These are phyloP conservation scores for Wickerhamiella dianesei DNA, from an alignment of 805 yeast species.

Conservation along the genomic window DNA sequence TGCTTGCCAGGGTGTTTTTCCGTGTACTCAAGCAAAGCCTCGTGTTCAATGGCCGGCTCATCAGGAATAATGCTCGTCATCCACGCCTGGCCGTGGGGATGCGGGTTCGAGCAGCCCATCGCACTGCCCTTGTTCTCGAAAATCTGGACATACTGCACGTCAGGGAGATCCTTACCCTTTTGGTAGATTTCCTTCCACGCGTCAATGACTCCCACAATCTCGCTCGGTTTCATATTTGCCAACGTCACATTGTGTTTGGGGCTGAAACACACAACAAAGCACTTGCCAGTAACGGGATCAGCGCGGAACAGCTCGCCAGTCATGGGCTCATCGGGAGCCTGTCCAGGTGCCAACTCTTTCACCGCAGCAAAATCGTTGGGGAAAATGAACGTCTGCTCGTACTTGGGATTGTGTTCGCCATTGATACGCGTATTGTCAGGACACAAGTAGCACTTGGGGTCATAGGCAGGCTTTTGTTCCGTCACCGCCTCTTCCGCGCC, in stretches of 20 bases:
- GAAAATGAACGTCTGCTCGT: slow-evolving; percentile 44
- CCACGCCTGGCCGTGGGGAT: slow-evolving; percentile 79
- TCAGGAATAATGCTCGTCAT: slow-evolving; percentile 50
- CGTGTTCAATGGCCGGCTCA: slow-evolving; percentile 48
- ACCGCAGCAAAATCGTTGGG: slow-evolving; percentile 64
- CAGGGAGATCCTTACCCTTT: slow-evolving; percentile 28
- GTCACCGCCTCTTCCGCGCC: slow-evolving; percentile 49
- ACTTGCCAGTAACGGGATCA: slow-evolving; percentile 50
- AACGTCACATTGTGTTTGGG: slow-evolving; percentile 56
- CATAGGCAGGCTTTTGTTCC: slow-evolving; percentile 39
- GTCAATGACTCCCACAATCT: slow-evolving; percentile 36
- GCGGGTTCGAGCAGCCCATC: slow-evolving; percentile 75
- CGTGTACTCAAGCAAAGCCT: slow-evolving; percentile 36
- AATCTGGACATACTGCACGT: slow-evolving; percentile 47
- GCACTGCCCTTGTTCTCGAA: slow-evolving; percentile 69
- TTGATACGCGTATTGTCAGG: slow-evolving; percentile 57
- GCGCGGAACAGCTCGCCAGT: slow-evolving; percentile 37
- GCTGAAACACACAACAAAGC: slow-evolving; percentile 58
- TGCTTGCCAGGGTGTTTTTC: slow-evolving; percentile 30
- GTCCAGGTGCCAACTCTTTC: slow-evolving; percentile 20
- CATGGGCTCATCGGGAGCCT: slow-evolving; percentile 12
- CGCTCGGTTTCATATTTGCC: slow-evolving; percentile 41
- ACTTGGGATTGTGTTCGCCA: slow-evolving; percentile 46
- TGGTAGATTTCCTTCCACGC: slow-evolving; percentile 47
- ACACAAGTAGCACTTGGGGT: slow-evolving; percentile 55